Percentiles rank a stretch among this genome's conserved stretches.
Evolutionary conservation across 2,329 filamentous ascomycete species (phyloP).

Genomic region (Nothophaeocryptopus gaeumannii): DNA sequence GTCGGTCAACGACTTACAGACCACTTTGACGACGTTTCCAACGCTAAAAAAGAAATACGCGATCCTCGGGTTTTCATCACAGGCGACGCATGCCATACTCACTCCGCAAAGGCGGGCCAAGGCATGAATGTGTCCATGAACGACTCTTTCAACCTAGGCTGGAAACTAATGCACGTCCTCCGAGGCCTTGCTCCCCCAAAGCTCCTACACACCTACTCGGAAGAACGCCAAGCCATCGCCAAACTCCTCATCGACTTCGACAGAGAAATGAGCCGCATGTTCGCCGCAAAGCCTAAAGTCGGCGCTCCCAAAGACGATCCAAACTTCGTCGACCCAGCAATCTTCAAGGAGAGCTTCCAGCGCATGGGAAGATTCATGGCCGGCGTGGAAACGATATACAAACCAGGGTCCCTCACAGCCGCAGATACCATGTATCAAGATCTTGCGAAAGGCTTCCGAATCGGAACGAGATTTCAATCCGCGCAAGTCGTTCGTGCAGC

Average conservation of each 20-base stretch:
- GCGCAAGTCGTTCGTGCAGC: constrained; percentile 31
- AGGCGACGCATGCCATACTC: constrained; percentile 60
- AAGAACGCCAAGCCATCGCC: constrained; percentile 58
- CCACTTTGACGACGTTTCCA: constrained; percentile 61
- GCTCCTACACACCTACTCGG: constrained; percentile 52
- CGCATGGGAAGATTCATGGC: constrained; percentile 35
- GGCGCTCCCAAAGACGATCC: constrained; percentile 23
- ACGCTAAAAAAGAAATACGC: constrained; percentile 55
- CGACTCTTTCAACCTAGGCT: constrained; percentile 59
- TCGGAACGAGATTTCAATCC: constrained; percentile 36
- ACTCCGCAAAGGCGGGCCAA: constrained; percentile 63
- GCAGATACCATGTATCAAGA: constrained; percentile 26
- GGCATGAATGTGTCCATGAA: constrained; percentile 74
- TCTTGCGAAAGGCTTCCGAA: constrained; percentile 31
- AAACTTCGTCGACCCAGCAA: constrained; percentile 33
- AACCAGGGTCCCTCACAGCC: constrained; percentile 26
- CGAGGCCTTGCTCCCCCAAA: constrained; percentile 30
- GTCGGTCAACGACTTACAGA: constrained; percentile 56
- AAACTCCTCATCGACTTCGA: constrained; percentile 62
- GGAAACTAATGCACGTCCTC: constrained; percentile 53
- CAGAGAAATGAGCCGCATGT: constrained; percentile 48
- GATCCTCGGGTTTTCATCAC: constrained; percentile 62
- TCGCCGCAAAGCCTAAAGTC: constrained; percentile 40
- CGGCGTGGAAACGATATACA: constrained; percentile 32
- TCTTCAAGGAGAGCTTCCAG: constrained; percentile 34